Evolutionary conservation across 129 eudicot genomes (phyloP).

Genomic region (carrot (Daucus carota)): DH1_v3.0 NC_030388.2:21624501-21625000

Average conservation of each 20-base stretch:
- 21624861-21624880: neutral
- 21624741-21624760: neutral
- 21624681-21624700: neutral
- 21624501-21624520: no score
- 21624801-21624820: neutral
- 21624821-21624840: neutral
- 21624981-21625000: neutral
- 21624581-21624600: neutral
- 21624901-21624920: slow-evolving; percentile 3
- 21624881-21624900: neutral
- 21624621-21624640: neutral
- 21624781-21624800: neutral
- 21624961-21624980: slow-evolving; percentile 12
- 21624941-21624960: slow-evolving; percentile 3
- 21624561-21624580: neutral
- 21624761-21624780: neutral
- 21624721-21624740: neutral
- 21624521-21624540: neutral
- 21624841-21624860: neutral
- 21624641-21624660: neutral
- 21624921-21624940: slow-evolving; percentile 6
- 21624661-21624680: neutral
- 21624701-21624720: neutral
- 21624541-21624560: neutral
- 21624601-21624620: neutral